phyloP scores from a whole-genome alignment of 2,329 filamentous ascomycete genomes.

The Mollisia scopiformis region DNA sequence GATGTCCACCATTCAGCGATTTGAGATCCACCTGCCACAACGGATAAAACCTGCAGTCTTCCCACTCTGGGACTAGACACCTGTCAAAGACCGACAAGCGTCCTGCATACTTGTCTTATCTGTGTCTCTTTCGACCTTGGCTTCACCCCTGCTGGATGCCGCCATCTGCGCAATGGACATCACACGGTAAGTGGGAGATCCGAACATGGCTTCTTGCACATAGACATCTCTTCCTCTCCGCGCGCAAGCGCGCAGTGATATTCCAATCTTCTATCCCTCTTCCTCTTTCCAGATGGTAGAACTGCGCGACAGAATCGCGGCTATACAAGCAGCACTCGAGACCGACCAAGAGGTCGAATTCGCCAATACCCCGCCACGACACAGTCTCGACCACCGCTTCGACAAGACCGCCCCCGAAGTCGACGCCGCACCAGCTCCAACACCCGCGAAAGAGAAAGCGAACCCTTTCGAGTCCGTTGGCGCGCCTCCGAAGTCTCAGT shows the following conservation, averaged over 20 bases:
- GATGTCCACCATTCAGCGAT: background rate
- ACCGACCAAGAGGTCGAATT: constrained; percentile 22
- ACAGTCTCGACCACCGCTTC: constrained; percentile 30
- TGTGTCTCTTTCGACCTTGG: background rate
- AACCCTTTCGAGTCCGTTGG: constrained; percentile 19
- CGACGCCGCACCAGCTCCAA: constrained; percentile 25
- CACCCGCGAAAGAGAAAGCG: constrained; percentile 24
- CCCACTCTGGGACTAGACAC: background rate
- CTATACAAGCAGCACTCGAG: constrained; percentile 22
- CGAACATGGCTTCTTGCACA: background rate
- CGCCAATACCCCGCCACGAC: constrained; percentile 17
- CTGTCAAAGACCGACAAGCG: background rate
- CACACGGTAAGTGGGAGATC: background rate
- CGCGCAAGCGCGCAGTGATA: background rate
- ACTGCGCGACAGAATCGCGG: constrained; percentile 23
- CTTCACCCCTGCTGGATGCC: background rate
- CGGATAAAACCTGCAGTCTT: background rate
- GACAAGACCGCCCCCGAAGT: constrained; percentile 24
- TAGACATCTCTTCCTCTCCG: background rate
- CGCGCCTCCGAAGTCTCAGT: background rate
- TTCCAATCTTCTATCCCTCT: background rate
- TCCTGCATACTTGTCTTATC: background rate
- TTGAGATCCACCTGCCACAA: background rate
- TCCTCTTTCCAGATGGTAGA: constrained; percentile 22
- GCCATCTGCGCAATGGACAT: background rate